phyloP scores from a whole-genome alignment of 495 filamentous ascomycete species.

The Penicillium bialowiezense region DNA sequence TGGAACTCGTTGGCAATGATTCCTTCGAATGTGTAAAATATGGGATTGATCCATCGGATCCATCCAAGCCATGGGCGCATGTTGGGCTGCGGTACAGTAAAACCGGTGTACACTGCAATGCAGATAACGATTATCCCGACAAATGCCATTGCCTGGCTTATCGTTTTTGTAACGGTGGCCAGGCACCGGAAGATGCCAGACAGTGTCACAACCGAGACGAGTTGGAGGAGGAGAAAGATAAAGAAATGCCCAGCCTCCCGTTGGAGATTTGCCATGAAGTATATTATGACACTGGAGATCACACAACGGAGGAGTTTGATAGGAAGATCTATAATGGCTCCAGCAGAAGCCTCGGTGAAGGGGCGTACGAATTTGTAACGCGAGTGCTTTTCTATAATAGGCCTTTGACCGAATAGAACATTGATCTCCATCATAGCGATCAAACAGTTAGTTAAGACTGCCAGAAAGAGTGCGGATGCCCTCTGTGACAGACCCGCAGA shows the following conservation, averaged over 20 bases:
- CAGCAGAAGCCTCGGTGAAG: conserved; percentile 47
- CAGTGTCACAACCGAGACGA: conserved; percentile 61
- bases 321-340: conserved; percentile 49
- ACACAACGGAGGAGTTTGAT: conserved; percentile 36
- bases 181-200: conserved; percentile 75
- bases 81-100: conserved; percentile 61
- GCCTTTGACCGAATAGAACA: too few relatives aligned
- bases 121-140: conserved; percentile 71
- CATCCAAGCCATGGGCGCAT: conserved; percentile 77
- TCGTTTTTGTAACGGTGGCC: conserved; percentile 66
- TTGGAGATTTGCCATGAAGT: conserved; percentile 42
- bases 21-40: conserved; percentile 42
- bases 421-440: too few relatives aligned
- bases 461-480: too few relatives aligned
- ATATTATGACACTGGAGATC: conserved; percentile 43
- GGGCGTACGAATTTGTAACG: conserved; percentile 56
- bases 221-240: conserved; percentile 67
- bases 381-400: conserved; percentile 55
- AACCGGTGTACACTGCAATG: conserved; percentile 80
- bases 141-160: conserved; percentile 75
- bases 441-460: conserved; percentile 35
- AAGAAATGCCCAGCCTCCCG: conserved; percentile 66
- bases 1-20: conserved; percentile 54
- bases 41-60: conserved; percentile 77
- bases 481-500: too few relatives aligned